A percentile compares a stretch with the other conserved stretches of the same genome.
These are phyloP conservation scores for Ambrosiella beaveri DNA, from an alignment of 2,329 filamentous ascomycete species.

Conservation along the genomic window DNA sequence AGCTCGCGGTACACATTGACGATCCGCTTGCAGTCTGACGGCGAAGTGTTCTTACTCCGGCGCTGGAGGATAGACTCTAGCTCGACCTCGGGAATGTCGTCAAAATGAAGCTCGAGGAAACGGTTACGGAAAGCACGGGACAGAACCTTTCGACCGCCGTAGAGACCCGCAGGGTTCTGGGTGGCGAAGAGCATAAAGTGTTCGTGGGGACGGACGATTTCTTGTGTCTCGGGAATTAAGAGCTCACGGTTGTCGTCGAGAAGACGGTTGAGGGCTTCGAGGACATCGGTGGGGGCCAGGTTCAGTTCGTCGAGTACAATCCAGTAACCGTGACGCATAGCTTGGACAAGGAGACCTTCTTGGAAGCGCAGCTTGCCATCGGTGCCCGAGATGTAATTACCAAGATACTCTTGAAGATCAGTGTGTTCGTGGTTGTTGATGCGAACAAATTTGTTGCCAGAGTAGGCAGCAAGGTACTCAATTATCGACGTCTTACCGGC, in stretches of 20 bases:
- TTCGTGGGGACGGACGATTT: constrained; percentile 76
- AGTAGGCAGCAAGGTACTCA: constrained; percentile 90
- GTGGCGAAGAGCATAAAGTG: constrained; percentile 98
- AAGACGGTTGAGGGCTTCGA: constrained; percentile 88
- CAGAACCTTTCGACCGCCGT: constrained; percentile 83
- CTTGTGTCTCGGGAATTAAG: constrained; percentile 89
- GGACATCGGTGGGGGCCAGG: constrained; percentile 85
- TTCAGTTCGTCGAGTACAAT: constrained; percentile 97
- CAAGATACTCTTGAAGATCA: constrained; percentile 91
- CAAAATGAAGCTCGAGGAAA: constrained; percentile 92
- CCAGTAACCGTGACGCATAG: constrained; percentile 86
- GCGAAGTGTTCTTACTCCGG: constrained; percentile 69
- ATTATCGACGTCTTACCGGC: constrained; percentile 99
- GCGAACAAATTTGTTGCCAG: constrained; percentile 88
- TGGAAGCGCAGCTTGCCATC: constrained; percentile 81
- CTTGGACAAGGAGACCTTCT: constrained; percentile 84
- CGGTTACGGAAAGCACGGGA: constrained; percentile 92
- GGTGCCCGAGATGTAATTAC: constrained; percentile 73
- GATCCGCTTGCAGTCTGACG: constrained; percentile 79
- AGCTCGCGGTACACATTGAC: constrained; percentile 89
- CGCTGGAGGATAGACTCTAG: constrained; percentile 80
- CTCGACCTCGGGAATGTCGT: constrained; percentile 92
- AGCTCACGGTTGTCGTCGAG: constrained; percentile 94
- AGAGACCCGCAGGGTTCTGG: constrained; percentile 88
- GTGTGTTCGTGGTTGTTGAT: constrained; percentile 99